Evolutionary conservation across 345 rosid genomes (phyloP), one percentile per base, ranked within the genome.

Genomic region (Salix dunnii): DNA sequence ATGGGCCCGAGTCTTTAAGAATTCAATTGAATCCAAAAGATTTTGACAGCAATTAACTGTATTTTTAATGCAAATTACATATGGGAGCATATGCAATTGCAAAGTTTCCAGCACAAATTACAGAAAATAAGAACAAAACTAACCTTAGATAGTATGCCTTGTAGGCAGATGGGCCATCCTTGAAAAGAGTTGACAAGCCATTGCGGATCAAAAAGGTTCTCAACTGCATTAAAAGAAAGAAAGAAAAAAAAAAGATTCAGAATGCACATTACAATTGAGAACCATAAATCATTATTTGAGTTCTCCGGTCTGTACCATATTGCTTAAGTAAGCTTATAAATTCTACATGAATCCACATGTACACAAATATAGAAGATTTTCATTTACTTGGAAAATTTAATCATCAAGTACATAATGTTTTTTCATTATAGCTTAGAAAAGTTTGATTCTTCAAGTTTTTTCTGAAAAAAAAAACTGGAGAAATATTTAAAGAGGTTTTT

Each of bases 201-300:
- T 96, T 96, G 62, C 99, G 96, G 73, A 96, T 96, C 85, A 96
- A 85, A 82, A 96, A 96, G 72, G 99, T 96, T 84, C 99, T 85
- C 79, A 96, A 17, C 99, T 96, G 96, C 25, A 25, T 36, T 77
- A 69, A 63, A 68, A 11, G 53, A 64, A 6, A 20, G 31, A 36
- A 27, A 16, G 20, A 23, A 66, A 31, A 7, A 7, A 1, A 36
- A 27, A 27, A 66, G 18, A 31, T 66, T 36, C 14, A 6, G 31
- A 33, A 65, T 65, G 49, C 5, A 3, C 16, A 46, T 46, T 16
- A 12, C 18, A 46, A 46, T 13, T 46, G 49, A 46, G 49, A 46
- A 46, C 49, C 13, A 4, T 46, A 46, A 46, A 40, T 40, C 5
- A 12, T 46, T 46, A 43, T 14, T 33, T 46, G 49, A 53, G 18